These are phyloP conservation scores for Leptodermis oblonga DNA, from an alignment of 257 asterid genomes.

Conservation along the genomic window DNA sequence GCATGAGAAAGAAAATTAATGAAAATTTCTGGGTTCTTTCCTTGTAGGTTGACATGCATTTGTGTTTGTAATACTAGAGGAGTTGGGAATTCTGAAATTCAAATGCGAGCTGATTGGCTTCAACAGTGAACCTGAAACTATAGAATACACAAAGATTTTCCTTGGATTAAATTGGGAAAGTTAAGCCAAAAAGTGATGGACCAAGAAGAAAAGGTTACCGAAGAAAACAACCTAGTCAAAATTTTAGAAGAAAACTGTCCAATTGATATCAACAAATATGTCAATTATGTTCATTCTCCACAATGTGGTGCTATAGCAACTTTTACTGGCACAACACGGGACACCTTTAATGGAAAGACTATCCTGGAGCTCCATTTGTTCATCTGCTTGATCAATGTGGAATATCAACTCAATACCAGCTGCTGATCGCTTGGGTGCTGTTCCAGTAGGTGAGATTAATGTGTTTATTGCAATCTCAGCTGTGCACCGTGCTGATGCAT, in stretches of 20 bases:
- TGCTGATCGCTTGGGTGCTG: slow-evolving; percentile 79
- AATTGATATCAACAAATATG: slow-evolving; percentile 58
- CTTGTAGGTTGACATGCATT: not conserved
- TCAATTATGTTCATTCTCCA: slow-evolving; percentile 67
- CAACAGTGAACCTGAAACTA: not conserved
- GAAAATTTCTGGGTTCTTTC: not conserved
- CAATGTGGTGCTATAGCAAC: slow-evolving; percentile 92
- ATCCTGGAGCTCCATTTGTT: slow-evolving; percentile 82
- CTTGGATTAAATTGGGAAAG: not conserved
- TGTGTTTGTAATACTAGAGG: not conserved
- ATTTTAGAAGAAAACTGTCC: slow-evolving; percentile 61
- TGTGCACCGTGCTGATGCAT: slow-evolving; percentile 71
- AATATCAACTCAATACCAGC: slow-evolving; percentile 55
- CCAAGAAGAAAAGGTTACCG: slow-evolving; percentile 40
- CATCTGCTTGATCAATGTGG: slow-evolving; percentile 82
- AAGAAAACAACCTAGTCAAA: slow-evolving; percentile 66
- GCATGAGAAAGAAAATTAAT: not conserved
- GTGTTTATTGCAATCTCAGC: slow-evolving; percentile 76
- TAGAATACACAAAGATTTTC: not conserved
- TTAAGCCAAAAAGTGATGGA: not conserved
- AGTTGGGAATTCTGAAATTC: not conserved
- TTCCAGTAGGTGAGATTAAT: slow-evolving; percentile 83
- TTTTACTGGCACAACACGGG: slow-evolving; percentile 90
- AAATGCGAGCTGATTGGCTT: slow-evolving; percentile 6
- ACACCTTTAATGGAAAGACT: slow-evolving; percentile 66